Conservation (phyloP, 108 stramenopile genomes). For the Schizochytrium sp. region DNA sequence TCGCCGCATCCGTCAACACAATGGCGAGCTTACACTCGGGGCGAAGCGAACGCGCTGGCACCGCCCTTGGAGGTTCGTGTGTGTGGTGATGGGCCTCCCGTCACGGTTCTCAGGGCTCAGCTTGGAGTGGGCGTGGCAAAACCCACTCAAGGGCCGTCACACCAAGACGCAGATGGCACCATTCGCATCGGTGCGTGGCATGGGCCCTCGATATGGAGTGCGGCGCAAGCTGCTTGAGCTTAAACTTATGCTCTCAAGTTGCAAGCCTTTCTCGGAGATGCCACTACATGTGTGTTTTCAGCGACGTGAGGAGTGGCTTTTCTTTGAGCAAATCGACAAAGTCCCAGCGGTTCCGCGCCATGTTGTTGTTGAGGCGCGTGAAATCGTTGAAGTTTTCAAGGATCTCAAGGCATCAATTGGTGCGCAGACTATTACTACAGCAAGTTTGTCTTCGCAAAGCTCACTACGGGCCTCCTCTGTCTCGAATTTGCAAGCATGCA, state of each 20-base stretch:
- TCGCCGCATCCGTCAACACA: conserved; percentile 27
- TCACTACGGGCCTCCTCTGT: background rate
- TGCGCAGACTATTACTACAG: background rate
- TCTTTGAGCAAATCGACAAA: background rate
- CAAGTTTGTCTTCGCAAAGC: background rate
- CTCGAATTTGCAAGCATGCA: no score
- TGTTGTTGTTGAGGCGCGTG: conserved; percentile 25
- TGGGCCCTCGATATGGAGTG: background rate
- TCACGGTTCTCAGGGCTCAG: conserved; percentile 30
- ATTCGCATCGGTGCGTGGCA: background rate
- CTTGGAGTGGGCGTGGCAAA: conserved; percentile 49
- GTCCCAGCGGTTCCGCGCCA: background rate
- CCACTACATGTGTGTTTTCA: background rate
- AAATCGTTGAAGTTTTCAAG: background rate
- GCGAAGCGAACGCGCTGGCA: conserved; percentile 42
- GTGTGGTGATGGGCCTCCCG: conserved; percentile 56
- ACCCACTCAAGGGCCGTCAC: background rate
- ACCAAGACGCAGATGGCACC: conserved; percentile 6
- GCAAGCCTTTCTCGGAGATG: conserved; percentile 14
- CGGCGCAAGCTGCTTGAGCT: conserved; percentile 53
- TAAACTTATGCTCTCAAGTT: background rate
- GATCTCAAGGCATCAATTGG: background rate
- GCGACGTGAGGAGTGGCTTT: background rate
- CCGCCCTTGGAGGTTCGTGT: conserved; percentile 32
- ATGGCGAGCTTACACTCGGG: conserved; percentile 14